These are phyloP conservation scores for Melastoma malabathricum DNA, from an alignment of 345 rosid genomes.

Conservation along the genomic window DNA sequence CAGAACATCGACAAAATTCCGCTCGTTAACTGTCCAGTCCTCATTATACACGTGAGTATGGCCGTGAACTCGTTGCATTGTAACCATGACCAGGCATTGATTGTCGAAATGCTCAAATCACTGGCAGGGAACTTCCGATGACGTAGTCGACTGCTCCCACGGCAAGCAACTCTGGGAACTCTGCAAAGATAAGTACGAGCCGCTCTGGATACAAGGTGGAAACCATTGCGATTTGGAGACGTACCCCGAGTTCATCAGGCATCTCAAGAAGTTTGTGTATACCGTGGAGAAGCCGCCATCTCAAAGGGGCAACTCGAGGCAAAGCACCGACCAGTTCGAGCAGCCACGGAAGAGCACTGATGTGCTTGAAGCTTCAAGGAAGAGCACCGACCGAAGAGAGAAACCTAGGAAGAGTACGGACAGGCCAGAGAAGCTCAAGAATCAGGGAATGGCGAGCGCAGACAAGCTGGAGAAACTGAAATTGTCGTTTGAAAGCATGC, in stretches of 20 bases:
- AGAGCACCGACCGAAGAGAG: constrained; percentile 73
- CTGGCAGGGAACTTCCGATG: constrained; percentile 84
- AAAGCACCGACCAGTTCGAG: constrained; percentile 46
- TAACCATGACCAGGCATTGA: too few relatives aligned
- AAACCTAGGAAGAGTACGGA: constrained; percentile 85
- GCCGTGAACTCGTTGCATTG: too few relatives aligned
- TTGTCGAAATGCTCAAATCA: neutral
- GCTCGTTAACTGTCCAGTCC: constrained; percentile 83
- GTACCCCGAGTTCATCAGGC: constrained; percentile 75
- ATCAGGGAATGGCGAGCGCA: constrained; percentile 21
- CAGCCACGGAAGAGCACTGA: constrained; percentile 51
- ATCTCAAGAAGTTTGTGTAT: constrained; percentile 81
- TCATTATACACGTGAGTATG: constrained; percentile 80
- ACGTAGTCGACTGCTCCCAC: constrained; percentile 89
- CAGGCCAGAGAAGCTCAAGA: constrained; percentile 47
- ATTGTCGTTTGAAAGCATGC: constrained; percentile 53
- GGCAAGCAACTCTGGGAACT: constrained; percentile 94
- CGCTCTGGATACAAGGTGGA: constrained; percentile 91
- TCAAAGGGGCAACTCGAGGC: constrained; percentile 48
- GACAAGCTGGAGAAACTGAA: constrained; percentile 46
- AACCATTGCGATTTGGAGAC: constrained; percentile 84
- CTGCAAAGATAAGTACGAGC: constrained; percentile 83
- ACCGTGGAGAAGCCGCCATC: constrained; percentile 76
- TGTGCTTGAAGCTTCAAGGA: constrained; percentile 49
- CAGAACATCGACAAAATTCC: constrained; percentile 98